Evolutionary conservation across 129 eudicot species (phyloP), one percentile per base, ranked within the genome.

Genomic region (Flaveria linearis): DNA sequence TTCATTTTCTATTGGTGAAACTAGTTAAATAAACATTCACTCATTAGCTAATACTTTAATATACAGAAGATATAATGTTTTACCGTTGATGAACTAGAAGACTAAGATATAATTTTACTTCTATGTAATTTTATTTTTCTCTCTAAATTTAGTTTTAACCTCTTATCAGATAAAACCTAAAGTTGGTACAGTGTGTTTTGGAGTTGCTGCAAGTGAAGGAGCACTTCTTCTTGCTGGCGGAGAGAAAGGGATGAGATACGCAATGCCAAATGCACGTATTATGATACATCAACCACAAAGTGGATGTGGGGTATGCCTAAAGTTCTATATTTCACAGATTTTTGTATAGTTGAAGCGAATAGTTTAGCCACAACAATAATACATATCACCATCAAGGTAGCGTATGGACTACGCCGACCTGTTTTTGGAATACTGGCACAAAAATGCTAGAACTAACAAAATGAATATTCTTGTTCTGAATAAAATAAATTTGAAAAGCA

Each of bases 181-280:
- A 85, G 98, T 94, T 62, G 98, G 97, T 33, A 94, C 97, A 36
- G 97, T 94, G 64, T 86, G 97, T 85, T 91, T 94, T 84, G 98
- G 98, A 80, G 82, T 87, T 20, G 90, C 93, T 71, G 96, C 98
- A 73, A 91, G 96, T 82, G 96, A 94, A 68, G 93, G 84, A 39
- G 90, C 97, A 56, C 91, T 94, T 84, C 88, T 94, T 80, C 98
- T 94, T 85, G 98, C 98, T 30, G 98, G 97, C 65, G 98, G 98
- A 72, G 91, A 94, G 71, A 94, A 91, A 81, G 98, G 98, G 25
- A 94, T 94, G 98, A 88, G 98, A 60, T 94, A 88, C 57, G 84
- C 98, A 42, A 94, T 94, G 98, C 98, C 98, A 81, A 94, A 94
- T 86, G 76, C 98, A 49, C 97, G 98, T 55, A 89, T 94, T 71